Percentiles rank a stretch among this genome's conserved stretches.
These are phyloP conservation scores for Chimonanthus salicifolius DNA, from an alignment of 164 flowering plant species.

Conservation along the genomic window DNA sequence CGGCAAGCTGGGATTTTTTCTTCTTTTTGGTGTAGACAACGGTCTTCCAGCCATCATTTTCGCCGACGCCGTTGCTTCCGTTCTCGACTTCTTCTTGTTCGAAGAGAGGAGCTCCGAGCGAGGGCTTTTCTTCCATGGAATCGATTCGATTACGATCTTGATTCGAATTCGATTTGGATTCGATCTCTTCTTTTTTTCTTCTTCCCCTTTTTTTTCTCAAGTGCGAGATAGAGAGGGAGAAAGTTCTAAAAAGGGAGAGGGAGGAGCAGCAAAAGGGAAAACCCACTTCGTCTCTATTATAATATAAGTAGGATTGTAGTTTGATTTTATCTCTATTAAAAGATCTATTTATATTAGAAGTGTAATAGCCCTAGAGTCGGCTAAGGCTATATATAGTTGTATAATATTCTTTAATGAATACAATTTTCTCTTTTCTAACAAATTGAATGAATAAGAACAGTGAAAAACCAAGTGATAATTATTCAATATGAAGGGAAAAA, in stretches of 20 bases:
- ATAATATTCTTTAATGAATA: no score
- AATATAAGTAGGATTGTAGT: no score
- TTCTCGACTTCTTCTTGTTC: background rate
- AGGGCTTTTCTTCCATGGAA: background rate
- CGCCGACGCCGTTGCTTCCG: background rate
- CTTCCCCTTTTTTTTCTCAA: background rate
- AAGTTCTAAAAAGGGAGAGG: background rate
- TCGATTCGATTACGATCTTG: background rate
- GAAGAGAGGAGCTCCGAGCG: background rate
- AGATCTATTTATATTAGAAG: no score
- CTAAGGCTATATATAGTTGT: no score
- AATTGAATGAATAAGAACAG: no score
- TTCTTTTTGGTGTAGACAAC: constrained; percentile 61
- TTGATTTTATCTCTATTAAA: no score
- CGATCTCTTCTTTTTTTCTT: background rate
- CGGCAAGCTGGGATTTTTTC: constrained; percentile 9
- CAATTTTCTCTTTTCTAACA: no score
- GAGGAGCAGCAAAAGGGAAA: background rate
- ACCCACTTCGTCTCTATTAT: background rate
- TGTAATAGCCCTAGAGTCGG: no score
- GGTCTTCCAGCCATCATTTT: constrained; percentile 79
- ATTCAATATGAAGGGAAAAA: no score
- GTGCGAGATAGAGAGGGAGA: background rate
- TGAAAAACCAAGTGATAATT: no score
- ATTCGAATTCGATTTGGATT: background rate